phyloP scores from a whole-genome alignment of 202 grass and related monocot species.

The Bolboschoenoplectus hybrid region DNA sequence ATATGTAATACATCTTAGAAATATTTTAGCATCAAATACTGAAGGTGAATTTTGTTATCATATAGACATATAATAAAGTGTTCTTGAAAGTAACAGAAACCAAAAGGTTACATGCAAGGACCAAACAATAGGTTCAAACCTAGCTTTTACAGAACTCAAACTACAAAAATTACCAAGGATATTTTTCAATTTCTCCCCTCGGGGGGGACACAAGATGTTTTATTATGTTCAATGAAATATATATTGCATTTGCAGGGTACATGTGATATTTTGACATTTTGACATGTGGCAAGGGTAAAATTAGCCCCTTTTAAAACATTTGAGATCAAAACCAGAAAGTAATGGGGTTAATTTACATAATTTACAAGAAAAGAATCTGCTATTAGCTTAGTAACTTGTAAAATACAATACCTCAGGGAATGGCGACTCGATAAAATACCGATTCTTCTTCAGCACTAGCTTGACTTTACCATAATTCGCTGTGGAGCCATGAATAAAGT shows the following conservation, averaged over 20 bases:
- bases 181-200: neutral
- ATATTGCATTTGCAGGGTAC: neutral
- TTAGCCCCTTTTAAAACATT: neutral
- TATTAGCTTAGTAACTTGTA: conserved; percentile 16
- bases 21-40: neutral
- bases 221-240: neutral
- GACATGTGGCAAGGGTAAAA: neutral
- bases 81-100: neutral
- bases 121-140: neutral
- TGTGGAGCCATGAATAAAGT: conserved; percentile 90
- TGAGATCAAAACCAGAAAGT: neutral
- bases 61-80: neutral
- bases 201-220: neutral
- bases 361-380: neutral
- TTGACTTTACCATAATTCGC: conserved; percentile 97
- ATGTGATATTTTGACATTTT: neutral
- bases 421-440: conserved; percentile 83
- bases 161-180: neutral
- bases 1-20: neutral
- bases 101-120: neutral
- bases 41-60: neutral
- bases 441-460: conserved; percentile 96
- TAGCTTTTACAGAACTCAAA: neutral
- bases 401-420: conserved; percentile 69
- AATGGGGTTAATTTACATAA: neutral